phyloP scores from a whole-genome alignment of 331 rosid species.

The Quercus phellos region DNA sequence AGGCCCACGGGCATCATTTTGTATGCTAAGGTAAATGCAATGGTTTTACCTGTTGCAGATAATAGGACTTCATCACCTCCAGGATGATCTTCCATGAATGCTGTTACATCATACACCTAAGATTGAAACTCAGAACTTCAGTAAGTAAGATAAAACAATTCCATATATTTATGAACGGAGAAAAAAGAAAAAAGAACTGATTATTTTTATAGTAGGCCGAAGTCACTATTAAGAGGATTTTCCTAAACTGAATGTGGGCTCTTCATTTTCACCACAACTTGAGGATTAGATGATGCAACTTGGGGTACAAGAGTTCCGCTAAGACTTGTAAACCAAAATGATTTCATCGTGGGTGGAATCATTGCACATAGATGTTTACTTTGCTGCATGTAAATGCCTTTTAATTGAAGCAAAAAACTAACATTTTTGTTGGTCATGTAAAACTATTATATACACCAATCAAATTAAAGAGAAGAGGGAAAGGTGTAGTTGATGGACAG shows the following conservation, averaged over 20 bases:
- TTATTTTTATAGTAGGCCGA: neutral
- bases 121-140: neutral
- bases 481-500: too few relatives aligned
- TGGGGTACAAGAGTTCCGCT: too few relatives aligned
- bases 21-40: neutral
- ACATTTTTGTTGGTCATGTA: neutral
- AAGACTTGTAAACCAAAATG: neutral
- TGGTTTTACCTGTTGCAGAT: slow-evolving; percentile 66
- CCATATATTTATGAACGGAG: neutral
- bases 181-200: too few relatives aligned
- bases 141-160: neutral
- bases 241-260: neutral
- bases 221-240: neutral
- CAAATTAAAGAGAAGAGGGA: too few relatives aligned
- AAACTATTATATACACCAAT: neutral
- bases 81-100: slow-evolving; percentile 96
- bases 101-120: slow-evolving; percentile 82
- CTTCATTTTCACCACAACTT: too few relatives aligned
- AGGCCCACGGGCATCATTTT: neutral
- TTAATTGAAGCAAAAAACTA: neutral
- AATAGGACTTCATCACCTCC: slow-evolving; percentile 95
- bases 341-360: neutral
- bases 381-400: neutral
- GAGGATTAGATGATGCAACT: too few relatives aligned
- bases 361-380: neutral